Evolutionary conservation across 73 alveolate genomes (phyloP).

Genomic region (Paramecium tetraurelia): DNA sequence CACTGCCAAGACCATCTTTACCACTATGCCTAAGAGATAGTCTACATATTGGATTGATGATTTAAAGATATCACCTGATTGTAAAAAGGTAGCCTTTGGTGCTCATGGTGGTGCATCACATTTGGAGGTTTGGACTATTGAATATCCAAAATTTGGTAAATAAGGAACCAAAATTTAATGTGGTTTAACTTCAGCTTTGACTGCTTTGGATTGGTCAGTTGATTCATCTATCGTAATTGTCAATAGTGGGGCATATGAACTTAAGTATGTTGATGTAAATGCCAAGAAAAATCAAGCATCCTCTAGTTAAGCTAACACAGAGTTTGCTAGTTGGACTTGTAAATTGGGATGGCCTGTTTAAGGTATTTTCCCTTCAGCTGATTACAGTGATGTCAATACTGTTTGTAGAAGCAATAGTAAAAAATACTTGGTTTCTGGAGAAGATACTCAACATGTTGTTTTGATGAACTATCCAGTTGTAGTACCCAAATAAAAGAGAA

Average conservation of each 20-base stretch:
- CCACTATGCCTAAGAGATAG: constrained; percentile 65
- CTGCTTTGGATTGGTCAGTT: constrained; percentile 95
- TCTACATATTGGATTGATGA: constrained; percentile 94
- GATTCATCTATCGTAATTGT: constrained; percentile 85
- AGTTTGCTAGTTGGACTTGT: constrained; percentile 96
- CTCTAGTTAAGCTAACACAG: constrained; percentile 80
- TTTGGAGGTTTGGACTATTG: constrained; percentile 83
- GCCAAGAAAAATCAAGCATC: constrained; percentile 81
- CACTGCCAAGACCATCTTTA: constrained; percentile 75
- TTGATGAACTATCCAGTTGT: constrained; percentile 95
- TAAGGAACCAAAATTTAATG: constrained; percentile 76
- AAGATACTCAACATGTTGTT: constrained; percentile 89
- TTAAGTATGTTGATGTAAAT: constrained; percentile 85
- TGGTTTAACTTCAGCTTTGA: constrained; percentile 91
- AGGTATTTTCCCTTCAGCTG: constrained; percentile 96
- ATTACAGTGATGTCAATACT: constrained; percentile 91
- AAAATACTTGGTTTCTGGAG: constrained; percentile 92
- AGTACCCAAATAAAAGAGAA: constrained; percentile 84
- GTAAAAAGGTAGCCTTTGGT: constrained; percentile 88
- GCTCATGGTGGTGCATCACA: constrained; percentile 96
- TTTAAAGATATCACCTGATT: constrained; percentile 91
- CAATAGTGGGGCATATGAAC: constrained; percentile 96
- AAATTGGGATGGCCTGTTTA: constrained; percentile 95
- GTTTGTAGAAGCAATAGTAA: constrained; percentile 81
- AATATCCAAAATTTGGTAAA: constrained; percentile 65